Conservation (phyloP, 176 grass and related monocot genomes). For the Aegilops bicornis region DNA sequence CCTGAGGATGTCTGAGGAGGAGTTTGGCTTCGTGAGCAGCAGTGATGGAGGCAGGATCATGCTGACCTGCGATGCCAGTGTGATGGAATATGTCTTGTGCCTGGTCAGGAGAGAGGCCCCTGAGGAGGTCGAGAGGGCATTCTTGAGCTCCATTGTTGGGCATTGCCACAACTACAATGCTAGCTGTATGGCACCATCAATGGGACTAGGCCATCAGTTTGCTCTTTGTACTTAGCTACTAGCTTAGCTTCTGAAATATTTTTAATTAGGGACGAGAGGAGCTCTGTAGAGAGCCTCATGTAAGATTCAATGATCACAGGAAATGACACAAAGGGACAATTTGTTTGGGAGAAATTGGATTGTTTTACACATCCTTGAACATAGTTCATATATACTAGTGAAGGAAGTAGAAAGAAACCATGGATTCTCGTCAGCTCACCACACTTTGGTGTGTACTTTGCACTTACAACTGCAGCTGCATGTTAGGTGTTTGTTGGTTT, state of each 20-base stretch:
- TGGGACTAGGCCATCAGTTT: not conserved
- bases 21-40: slow-evolving; percentile 21
- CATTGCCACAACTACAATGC: not conserved
- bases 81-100: slow-evolving; percentile 46
- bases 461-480: too few relatives aligned
- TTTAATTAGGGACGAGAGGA: not conserved
- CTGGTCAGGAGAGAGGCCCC: slow-evolving; percentile 42
- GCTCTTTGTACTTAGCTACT: slow-evolving; percentile 8
- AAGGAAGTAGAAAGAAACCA: too few relatives aligned
- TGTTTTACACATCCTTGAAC: too few relatives aligned
- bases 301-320: not conserved
- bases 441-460: too few relatives aligned
- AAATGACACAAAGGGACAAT: not conserved
- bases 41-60: slow-evolving; percentile 43
- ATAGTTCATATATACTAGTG: too few relatives aligned
- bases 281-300: not conserved
- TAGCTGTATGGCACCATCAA: not conserved
- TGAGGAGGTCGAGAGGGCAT: slow-evolving; percentile 35
- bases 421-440: too few relatives aligned
- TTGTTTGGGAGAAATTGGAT: not conserved
- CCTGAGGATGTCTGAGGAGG: slow-evolving; percentile 24
- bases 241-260: not conserved
- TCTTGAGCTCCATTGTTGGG: slow-evolving; percentile 44
- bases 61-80: slow-evolving; percentile 35
- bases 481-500: too few relatives aligned